phyloP scores from a whole-genome alignment of 805 yeast genomes.

The Tetrapisispora taiwanensis region DNA sequence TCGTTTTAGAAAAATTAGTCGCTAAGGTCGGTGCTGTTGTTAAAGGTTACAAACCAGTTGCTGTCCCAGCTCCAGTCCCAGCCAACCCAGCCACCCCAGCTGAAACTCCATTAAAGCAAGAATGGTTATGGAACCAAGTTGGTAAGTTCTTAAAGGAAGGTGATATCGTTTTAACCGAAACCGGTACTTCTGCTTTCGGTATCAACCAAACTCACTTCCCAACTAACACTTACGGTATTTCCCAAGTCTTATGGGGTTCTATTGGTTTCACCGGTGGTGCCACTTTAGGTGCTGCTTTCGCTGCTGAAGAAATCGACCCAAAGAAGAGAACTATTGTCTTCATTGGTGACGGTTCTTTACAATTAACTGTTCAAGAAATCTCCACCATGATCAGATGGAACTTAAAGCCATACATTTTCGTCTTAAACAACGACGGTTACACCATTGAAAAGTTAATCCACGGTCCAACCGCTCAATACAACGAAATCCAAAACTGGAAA shows the following conservation, averaged over 20 bases:
- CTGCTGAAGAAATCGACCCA: slow-evolving; percentile 54
- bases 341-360: slow-evolving; percentile 70
- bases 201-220: slow-evolving; percentile 59
- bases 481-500: slow-evolving; percentile 61
- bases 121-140: slow-evolving; percentile 59
- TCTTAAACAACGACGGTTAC: slow-evolving; percentile 64
- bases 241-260: slow-evolving; percentile 71
- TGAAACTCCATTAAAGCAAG: slow-evolving; percentile 45
- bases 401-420: slow-evolving; percentile 56
- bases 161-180: slow-evolving; percentile 59
- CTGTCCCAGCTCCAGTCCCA: slow-evolving; percentile 45
- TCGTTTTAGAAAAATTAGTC: slow-evolving; percentile 37
- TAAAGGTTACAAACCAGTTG: slow-evolving; percentile 38
- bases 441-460: slow-evolving; percentile 68
- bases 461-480: slow-evolving; percentile 55
- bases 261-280: slow-evolving; percentile 66
- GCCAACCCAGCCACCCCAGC: slow-evolving; percentile 38
- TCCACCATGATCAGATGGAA: slow-evolving; percentile 61
- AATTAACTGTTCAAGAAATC: slow-evolving; percentile 64
- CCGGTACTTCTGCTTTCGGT: slow-evolving; percentile 72
- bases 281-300: slow-evolving; percentile 57
- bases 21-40: slow-evolving; percentile 31
- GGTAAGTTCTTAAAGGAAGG: slow-evolving; percentile 55
- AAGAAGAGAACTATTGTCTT: slow-evolving; percentile 53
- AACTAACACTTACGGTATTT: slow-evolving; percentile 48